These are phyloP conservation scores for Phylloporus rhodoxanthus DNA, from an alignment of 768 basidiomycete genomes.

Conservation along the genomic window DNA sequence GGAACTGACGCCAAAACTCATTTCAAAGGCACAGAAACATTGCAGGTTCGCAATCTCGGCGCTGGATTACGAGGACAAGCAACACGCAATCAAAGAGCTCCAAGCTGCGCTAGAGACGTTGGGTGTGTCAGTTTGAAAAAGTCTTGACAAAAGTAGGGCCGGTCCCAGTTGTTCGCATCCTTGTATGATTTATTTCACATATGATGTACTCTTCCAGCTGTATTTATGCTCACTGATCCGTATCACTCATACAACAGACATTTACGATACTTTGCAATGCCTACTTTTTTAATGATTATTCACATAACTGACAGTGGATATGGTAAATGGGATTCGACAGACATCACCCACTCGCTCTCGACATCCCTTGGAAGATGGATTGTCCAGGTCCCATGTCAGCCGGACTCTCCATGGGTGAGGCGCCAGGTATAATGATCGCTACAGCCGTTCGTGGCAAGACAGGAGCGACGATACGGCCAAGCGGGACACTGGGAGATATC, in stretches of 20 bases:
- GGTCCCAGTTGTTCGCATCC: constrained; percentile 1
- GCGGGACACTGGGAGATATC: not conserved
- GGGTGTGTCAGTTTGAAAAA: constrained; percentile 39
- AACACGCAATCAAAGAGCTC: constrained; percentile 81
- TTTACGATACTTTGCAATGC: constrained; percentile 1
- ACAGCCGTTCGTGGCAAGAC: constrained; percentile 7
- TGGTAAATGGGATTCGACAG: not conserved
- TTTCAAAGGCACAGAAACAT: constrained; percentile 83
- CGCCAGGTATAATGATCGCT: constrained; percentile 18
- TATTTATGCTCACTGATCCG: not conserved
- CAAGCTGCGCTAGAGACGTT: constrained; percentile 64
- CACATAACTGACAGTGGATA: not conserved
- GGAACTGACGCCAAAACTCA: constrained; percentile 57
- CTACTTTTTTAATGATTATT: not conserved
- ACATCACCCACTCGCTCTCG: not conserved
- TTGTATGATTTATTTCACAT: constrained; percentile 5
- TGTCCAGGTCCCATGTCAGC: constrained; percentile 18
- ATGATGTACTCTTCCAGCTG: not conserved
- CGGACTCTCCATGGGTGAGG: constrained; percentile 30
- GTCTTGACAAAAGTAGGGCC: not conserved
- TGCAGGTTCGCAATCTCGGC: constrained; percentile 90
- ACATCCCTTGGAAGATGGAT: constrained; percentile 5
- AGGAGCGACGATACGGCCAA: constrained; percentile 5
- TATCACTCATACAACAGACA: not conserved
- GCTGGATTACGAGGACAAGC: constrained; percentile 91